A percentile compares a stretch with the other conserved stretches of the same genome.
Evolutionary conservation across 2,329 filamentous ascomycete species (phyloP).

Genomic region (Fusarium coffeatum): DNA sequence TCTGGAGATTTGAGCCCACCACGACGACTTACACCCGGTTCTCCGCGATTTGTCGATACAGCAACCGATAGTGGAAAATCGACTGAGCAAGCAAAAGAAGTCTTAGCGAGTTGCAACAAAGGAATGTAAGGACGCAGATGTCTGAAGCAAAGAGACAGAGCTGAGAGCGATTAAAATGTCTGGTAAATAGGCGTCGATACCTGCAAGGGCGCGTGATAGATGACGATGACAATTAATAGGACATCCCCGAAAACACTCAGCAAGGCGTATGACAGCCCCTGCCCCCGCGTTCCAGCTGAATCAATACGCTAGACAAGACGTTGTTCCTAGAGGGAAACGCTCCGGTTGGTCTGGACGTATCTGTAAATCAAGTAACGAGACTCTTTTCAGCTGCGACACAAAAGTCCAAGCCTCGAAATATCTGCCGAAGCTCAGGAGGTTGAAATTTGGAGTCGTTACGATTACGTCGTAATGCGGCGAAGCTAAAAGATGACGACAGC

Average conservation of each 20-base stretch:
- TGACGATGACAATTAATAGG: conserved; percentile 38
- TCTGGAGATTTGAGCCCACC: conserved; percentile 34
- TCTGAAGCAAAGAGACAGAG: not conserved
- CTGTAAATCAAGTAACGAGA: conserved; percentile 18
- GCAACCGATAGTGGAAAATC: conserved; percentile 28
- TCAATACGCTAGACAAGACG: conserved; percentile 12
- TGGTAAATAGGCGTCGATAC: not conserved
- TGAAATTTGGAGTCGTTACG: conserved; percentile 3
- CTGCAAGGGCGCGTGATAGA: conserved; percentile 30
- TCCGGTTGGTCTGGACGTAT: conserved; percentile 22
- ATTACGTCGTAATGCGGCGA: conserved; percentile 30
- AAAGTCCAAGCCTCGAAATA: conserved; percentile 5
- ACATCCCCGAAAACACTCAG: not conserved
- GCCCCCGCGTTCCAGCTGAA: conserved; percentile 15
- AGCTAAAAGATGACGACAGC: conserved; percentile 34
- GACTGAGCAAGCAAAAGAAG: conserved; percentile 8
- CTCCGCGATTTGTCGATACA: conserved; percentile 39
- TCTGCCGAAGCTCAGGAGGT: conserved; percentile 7
- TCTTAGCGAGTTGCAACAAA: conserved; percentile 7
- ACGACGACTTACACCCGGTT: conserved; percentile 29
- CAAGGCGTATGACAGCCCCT: conserved; percentile 2
- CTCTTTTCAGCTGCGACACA: conserved; percentile 7
- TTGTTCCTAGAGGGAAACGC: conserved; percentile 2
- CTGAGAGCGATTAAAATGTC: not conserved
- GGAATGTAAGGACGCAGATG: conserved; percentile 11